A percentile compares a stretch with the other conserved stretches of the same genome.
These are phyloP conservation scores for Fusarium sarcochroum DNA, from an alignment of 2,329 filamentous ascomycete species.

Conservation along the genomic window DNA sequence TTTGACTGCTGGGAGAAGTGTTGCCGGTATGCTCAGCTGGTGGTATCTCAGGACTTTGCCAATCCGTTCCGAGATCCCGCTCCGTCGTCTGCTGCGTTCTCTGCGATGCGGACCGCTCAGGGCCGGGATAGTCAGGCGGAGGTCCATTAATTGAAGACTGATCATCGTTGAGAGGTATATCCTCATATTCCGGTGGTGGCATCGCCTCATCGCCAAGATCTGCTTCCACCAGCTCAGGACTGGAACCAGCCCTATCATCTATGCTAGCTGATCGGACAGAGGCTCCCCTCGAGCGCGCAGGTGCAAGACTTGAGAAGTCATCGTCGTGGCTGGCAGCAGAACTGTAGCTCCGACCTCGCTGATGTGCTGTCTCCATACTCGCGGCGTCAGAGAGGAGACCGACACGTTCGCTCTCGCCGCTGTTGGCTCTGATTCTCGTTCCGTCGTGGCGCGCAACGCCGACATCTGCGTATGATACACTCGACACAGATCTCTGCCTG, in stretches of 20 bases:
- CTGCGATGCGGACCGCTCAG: conserved; percentile 49
- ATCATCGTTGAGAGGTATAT: conserved; percentile 60
- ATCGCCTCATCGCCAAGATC: conserved; percentile 64
- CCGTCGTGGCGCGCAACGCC: conserved; percentile 84
- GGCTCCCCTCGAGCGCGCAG: conserved; percentile 57
- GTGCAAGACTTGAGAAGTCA: conserved; percentile 58
- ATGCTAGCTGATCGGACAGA: conserved; percentile 59
- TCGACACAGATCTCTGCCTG: conserved; percentile 77
- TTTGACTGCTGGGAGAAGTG: conserved; percentile 43
- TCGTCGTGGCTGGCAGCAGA: conserved; percentile 70
- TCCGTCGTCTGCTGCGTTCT: conserved; percentile 45
- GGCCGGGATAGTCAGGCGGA: conserved; percentile 66
- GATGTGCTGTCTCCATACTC: conserved; percentile 65
- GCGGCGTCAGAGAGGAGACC: conserved; percentile 81
- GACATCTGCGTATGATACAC: conserved; percentile 82
- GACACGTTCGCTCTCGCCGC: conserved; percentile 78
- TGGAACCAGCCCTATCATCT: conserved; percentile 63
- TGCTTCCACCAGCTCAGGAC: conserved; percentile 66
- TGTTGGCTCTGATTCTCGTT: conserved; percentile 80
- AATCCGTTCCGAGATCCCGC: conserved; percentile 33
- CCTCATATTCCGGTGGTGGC: conserved; percentile 70
- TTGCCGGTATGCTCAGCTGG: conserved; percentile 13
- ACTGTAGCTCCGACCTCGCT: conserved; percentile 57
- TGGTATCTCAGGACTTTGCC: conserved; percentile 15
- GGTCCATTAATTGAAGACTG: conserved; percentile 62